phyloP scores from a whole-genome alignment of 2,329 filamentous ascomycete species.

The Pseudogymnoascus sp. region DNA sequence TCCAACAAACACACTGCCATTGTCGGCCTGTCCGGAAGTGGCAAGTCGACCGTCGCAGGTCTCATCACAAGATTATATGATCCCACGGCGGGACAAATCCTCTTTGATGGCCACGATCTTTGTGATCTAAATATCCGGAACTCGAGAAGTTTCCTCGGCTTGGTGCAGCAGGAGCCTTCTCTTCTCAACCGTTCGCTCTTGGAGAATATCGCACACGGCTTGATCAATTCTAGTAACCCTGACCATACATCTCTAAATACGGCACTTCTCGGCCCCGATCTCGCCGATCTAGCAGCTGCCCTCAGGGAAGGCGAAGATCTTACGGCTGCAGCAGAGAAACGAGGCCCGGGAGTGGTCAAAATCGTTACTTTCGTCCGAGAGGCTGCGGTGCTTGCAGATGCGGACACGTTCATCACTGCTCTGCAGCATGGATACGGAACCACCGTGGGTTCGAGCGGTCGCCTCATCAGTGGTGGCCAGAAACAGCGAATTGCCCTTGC shows the following conservation, averaged over 20 bases:
- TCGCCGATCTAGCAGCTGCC: conserved; percentile 43
- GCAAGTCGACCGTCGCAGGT: conserved; percentile 48
- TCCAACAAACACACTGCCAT: conserved; percentile 44
- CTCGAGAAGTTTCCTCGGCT: conserved; percentile 29
- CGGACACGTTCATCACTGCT: conserved; percentile 41
- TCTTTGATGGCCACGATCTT: conserved; percentile 31
- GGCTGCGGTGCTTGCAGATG: conserved; percentile 50
- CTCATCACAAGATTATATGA: conserved; percentile 51
- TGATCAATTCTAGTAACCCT: conserved; percentile 28
- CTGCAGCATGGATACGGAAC: conserved; percentile 32
- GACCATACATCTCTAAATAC: conserved; percentile 16
- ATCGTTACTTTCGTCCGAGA: conserved; percentile 41
- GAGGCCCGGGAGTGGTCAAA: conserved; percentile 37
- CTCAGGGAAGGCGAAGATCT: conserved; percentile 43
- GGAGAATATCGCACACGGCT: conserved; percentile 42
- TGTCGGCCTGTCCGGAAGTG: conserved; percentile 49
- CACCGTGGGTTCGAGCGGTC: conserved; percentile 14
- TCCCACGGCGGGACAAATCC: conserved; percentile 34
- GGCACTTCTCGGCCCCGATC: conserved; percentile 39
- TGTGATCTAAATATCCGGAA: conserved; percentile 33
- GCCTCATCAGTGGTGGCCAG: conserved; percentile 66
- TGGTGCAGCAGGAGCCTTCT: conserved; percentile 21
- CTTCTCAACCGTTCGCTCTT: conserved; percentile 34
- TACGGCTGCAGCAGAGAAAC: conserved; percentile 33
- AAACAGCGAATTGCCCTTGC: conserved; percentile 73